Evolutionary conservation across 208 protist species (phyloP), one percentile per base, ranked within the genome.

Genomic region (Strigomonas culicis): DNA sequence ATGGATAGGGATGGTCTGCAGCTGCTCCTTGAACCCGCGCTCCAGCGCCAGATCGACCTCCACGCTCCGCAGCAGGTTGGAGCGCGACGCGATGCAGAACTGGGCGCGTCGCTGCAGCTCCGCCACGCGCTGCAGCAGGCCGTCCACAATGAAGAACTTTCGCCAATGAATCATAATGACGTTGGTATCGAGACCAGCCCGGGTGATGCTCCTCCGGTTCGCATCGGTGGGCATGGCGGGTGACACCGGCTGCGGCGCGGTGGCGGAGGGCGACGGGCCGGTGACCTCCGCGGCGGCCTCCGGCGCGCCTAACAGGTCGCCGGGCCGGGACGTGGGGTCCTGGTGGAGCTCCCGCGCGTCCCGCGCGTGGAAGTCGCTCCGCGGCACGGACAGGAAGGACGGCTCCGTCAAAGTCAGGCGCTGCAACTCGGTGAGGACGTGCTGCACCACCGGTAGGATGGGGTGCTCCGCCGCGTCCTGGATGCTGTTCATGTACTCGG

Each of bases 151-250:
- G 52, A 63, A 67, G 41, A 86, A 72, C 57, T 86, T 86, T 8
- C 77, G 63, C 80, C 83, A 90, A 59, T 90, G 70, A 22, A 90
- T 68, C 21, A 86, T 59, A 31, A 63, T 55, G 21, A 84, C 66
- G 6, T 66, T 46, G 1, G 70, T 50, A 11, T 34, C 44, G 15
- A 59, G 55, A 0, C 59, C 63, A 6, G 47, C 27, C 34, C 59
- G 51, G 13, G 51, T 52, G 30, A 49, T 52, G 41, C 65, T 56
- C 22, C 56, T 51, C 57, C 68, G 56, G 28, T 57, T 10, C 1
- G 21, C 28, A 8, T 49, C 28, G 17, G 24, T 3, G 2, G 10
- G 30, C 61, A 8, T 11, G 6, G n/a, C 39, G 34, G n/a, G n/a
- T n/a, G n/a, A n/a, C n/a, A n/a, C n/a, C n/a, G n/a, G n/a, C n/a